Evolutionary conservation across 2,329 filamentous ascomycete genomes (phyloP).

Genomic region (Phyllosticta citribraziliensis): DNA sequence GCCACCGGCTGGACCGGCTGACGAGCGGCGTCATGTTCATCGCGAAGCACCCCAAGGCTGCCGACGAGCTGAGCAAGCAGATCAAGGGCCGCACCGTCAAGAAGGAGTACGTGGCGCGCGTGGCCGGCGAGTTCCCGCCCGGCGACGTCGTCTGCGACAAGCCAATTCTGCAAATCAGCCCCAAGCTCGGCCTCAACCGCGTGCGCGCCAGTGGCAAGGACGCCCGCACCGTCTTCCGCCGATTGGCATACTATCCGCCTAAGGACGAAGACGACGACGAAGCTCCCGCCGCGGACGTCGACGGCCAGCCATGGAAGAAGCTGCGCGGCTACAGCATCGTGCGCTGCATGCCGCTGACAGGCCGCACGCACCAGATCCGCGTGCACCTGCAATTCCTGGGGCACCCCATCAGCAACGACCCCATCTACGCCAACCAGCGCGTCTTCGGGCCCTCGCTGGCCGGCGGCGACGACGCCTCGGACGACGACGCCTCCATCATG

Average conservation of each 20-base stretch:
- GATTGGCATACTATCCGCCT: constrained; percentile 81
- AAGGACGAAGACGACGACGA: constrained; percentile 12
- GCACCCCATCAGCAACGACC: constrained; percentile 93
- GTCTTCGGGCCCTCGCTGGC: constrained; percentile 83
- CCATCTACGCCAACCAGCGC: constrained; percentile 89
- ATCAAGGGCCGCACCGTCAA: constrained; percentile 73
- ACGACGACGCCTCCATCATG: constrained; percentile 84
- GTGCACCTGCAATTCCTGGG: constrained; percentile 93
- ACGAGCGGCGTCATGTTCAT: constrained; percentile 99
- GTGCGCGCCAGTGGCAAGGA: constrained; percentile 89
- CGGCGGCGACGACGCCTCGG: constrained; percentile 52
- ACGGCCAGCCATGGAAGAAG: constrained; percentile 41
- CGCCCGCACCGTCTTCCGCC: constrained; percentile 82
- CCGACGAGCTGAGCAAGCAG: constrained; percentile 65
- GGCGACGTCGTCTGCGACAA: constrained; percentile 87
- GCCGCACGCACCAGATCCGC: constrained; percentile 86
- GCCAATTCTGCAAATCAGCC: constrained; percentile 87
- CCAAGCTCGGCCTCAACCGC: constrained; percentile 86
- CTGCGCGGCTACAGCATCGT: constrained; percentile 83
- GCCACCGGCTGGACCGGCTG: constrained; percentile 86
- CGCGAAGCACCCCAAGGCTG: constrained; percentile 72
- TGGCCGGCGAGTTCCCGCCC: constrained; percentile 84
- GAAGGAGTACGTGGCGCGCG: constrained; percentile 91
- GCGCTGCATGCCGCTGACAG: constrained; percentile 84
- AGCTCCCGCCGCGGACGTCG: constrained; percentile 14